Evolutionary conservation across 2,329 filamentous ascomycete species (phyloP).

Genomic region (Alternaria gansuensis): DNA sequence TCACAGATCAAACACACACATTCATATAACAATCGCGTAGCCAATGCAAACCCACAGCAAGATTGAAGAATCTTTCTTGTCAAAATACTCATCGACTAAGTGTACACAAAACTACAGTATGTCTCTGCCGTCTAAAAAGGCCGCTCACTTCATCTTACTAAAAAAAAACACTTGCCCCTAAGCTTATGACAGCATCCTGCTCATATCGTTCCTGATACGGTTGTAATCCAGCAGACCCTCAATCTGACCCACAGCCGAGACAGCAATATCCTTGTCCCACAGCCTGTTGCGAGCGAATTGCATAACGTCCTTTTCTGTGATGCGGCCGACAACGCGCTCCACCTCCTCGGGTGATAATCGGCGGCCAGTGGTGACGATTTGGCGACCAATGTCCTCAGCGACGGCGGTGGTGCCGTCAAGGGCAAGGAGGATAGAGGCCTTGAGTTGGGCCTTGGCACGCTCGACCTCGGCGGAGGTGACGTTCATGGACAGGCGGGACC

Average conservation of each 20-base stretch:
- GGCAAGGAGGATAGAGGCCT: conserved; percentile 95
- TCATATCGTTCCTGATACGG: conserved; percentile 84
- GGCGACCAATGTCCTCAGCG: conserved; percentile 97
- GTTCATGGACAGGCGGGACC: conserved; percentile 90
- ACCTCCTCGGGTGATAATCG: conserved; percentile 92
- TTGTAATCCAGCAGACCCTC: conserved; percentile 84
- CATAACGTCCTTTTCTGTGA: conserved; percentile 97
- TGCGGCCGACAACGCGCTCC: conserved; percentile 85
- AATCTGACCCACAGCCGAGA: conserved; percentile 91
- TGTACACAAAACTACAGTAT: conserved; percentile 49
- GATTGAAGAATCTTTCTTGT: conserved; percentile 35
- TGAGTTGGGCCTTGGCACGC: conserved; percentile 98
- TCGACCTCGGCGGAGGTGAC: conserved; percentile 92
- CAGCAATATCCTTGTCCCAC: conserved; percentile 96
- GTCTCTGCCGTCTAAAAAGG: conserved; percentile 15
- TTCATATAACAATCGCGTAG: too few relatives aligned
- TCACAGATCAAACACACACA: too few relatives aligned
- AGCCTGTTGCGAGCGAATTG: conserved; percentile 92
- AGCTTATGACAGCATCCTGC: conserved; percentile 68
- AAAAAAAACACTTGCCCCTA: conserved; percentile 9
- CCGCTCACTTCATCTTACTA: conserved; percentile 31
- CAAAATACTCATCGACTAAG: conserved; percentile 40
- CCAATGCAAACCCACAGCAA: too few relatives aligned
- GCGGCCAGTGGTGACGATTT: conserved; percentile 96
- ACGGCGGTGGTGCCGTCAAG: conserved; percentile 97